Percentiles rank a stretch among this genome's conserved stretches.
Evolutionary conservation across 2,329 filamentous ascomycete species (phyloP).

Genomic region (Chaetomiaceae sp.): DNA sequence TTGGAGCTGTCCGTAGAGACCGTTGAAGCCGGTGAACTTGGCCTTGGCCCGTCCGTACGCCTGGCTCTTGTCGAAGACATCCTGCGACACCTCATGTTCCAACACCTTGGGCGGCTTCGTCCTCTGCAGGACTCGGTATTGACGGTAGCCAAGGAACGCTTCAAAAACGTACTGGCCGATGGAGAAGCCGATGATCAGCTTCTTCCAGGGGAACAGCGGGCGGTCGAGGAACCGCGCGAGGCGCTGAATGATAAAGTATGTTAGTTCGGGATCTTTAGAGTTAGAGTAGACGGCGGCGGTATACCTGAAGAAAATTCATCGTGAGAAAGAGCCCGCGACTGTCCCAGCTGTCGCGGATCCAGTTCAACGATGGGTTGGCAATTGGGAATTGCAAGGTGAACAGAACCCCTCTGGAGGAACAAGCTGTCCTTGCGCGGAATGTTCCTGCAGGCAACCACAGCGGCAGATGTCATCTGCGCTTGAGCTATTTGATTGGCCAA

Average conservation of each 20-base stretch:
- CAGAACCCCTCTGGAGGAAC: constrained; percentile 10
- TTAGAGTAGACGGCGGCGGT: constrained; percentile 11
- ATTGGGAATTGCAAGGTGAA: constrained; percentile 13
- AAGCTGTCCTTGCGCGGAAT: constrained; percentile 25
- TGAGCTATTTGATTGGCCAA: constrained; percentile 16
- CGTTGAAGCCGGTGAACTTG: constrained; percentile 76
- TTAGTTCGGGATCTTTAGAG: constrained; percentile 24
- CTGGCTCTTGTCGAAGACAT: constrained; percentile 93
- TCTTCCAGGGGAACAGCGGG: constrained; percentile 95
- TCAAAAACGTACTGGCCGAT: constrained; percentile 88
- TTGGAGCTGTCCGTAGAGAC: constrained; percentile 80
- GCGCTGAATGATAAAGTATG: constrained; percentile 42
- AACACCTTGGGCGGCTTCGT: constrained; percentile 81
- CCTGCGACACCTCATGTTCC: constrained; percentile 78
- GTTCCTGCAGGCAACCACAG: neutral
- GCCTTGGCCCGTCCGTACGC: constrained; percentile 95
- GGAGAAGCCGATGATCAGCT: constrained; percentile 89
- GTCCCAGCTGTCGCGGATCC: constrained; percentile 13
- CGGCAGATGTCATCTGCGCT: neutral
- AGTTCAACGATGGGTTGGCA: constrained; percentile 13
- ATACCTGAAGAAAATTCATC: constrained; percentile 47
- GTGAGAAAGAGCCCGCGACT: constrained; percentile 25
- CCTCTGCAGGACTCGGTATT: constrained; percentile 80
- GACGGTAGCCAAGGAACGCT: constrained; percentile 80
- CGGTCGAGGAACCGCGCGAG: constrained; percentile 84